Percentiles rank a stretch among this genome's conserved stretches.
Evolutionary conservation across 108 stramenopile species (phyloP).

Genomic region (Cylindrotheca fusiformis): DNA sequence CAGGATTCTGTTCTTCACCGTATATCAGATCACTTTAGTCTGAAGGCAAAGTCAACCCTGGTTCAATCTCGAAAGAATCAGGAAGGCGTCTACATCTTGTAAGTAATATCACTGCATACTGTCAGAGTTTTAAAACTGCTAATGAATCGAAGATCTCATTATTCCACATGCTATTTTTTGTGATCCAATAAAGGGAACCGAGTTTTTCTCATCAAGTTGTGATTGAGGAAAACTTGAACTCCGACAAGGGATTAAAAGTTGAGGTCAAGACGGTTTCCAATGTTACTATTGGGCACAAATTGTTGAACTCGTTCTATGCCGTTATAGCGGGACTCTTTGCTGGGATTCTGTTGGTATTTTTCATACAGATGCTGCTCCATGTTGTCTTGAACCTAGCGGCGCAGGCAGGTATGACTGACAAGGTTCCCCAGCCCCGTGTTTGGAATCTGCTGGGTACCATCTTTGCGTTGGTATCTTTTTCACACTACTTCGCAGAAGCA

Average conservation of each 20-base stretch:
- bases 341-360: slow-evolving; percentile 67
- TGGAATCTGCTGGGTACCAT: slow-evolving; percentile 32
- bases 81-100: neutral
- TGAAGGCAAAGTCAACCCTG: slow-evolving; percentile 40
- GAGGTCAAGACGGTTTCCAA: slow-evolving; percentile 24
- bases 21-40: slow-evolving; percentile 43
- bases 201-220: slow-evolving; percentile 27
- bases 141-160: neutral
- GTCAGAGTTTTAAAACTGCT: neutral
- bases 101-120: neutral
- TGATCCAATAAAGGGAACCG: slow-evolving; percentile 14
- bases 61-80: slow-evolving; percentile 27
- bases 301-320: slow-evolving; percentile 43
- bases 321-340: slow-evolving; percentile 50
- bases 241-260: neutral
- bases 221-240: neutral
- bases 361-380: slow-evolving; percentile 56
- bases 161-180: neutral
- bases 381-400: slow-evolving; percentile 50
- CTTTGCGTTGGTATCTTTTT: slow-evolving; percentile 42
- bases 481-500: slow-evolving; percentile 46
- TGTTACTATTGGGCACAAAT: slow-evolving; percentile 23
- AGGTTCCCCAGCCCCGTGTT: neutral
- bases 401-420: slow-evolving; percentile 21
- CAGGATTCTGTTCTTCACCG: neutral